These are phyloP conservation scores for Hirschfeldia incana DNA, from an alignment of 345 rosid species.

Conservation along the genomic window DNA sequence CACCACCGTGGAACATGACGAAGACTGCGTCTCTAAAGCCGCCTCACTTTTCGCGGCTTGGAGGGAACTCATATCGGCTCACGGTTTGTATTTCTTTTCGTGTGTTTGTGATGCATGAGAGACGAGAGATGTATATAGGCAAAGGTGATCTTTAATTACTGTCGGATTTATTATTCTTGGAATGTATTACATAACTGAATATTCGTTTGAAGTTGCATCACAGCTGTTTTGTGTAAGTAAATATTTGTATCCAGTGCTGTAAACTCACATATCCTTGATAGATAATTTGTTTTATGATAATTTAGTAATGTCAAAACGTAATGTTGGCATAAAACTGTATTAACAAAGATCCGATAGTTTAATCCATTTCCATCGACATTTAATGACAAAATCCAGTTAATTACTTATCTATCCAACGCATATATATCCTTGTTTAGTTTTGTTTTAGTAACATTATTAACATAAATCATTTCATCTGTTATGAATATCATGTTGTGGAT, in stretches of 20 bases:
- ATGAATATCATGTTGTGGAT: too few species aligned
- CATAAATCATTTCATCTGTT: neutral
- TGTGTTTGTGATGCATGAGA: neutral
- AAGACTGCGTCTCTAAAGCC: neutral
- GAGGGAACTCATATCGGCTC: neutral
- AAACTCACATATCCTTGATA: neutral
- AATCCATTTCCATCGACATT: neutral
- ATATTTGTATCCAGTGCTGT: neutral
- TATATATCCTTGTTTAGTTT: neutral
- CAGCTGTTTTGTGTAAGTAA: neutral
- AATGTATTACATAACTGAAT: neutral
- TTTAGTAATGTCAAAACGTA: conserved; percentile 2
- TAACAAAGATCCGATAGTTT: neutral
- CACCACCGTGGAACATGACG: neutral
- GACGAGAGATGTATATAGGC: neutral
- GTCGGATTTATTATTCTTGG: neutral
- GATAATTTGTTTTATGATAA: neutral
- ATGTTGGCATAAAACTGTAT: neutral
- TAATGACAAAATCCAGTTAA: neutral
- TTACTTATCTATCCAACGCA: neutral
- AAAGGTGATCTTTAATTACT: neutral
- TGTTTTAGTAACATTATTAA: neutral
- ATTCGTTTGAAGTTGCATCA: neutral
- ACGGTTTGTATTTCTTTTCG: neutral
- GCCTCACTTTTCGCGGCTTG: neutral